Evolutionary conservation across 768 basidiomycete genomes (phyloP).

Genomic region (Tulasnella sp.): DNA sequence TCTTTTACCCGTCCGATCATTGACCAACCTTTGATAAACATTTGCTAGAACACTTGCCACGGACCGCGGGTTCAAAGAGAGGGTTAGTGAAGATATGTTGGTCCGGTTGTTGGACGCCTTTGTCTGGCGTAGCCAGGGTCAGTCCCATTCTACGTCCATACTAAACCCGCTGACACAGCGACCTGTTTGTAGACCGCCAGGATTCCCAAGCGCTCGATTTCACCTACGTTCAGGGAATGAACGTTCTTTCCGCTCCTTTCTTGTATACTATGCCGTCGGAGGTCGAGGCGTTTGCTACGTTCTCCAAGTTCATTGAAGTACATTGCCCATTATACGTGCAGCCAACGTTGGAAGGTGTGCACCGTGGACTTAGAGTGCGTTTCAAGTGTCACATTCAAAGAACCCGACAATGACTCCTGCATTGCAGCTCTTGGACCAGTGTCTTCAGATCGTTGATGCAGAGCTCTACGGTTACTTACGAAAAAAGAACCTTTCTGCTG

Average conservation of each 20-base stretch:
- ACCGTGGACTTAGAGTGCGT: conserved; percentile 79
- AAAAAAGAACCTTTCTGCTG: conserved; percentile 85
- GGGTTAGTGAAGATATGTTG: conserved; percentile 93
- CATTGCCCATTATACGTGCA: conserved; percentile 94
- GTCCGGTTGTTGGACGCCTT: conserved; percentile 95
- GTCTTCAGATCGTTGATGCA: conserved; percentile 81
- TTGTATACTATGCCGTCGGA: conserved; percentile 96
- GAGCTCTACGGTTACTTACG: conserved; percentile 71
- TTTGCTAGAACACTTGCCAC: conserved; percentile 73
- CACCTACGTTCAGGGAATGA: conserved; percentile 98
- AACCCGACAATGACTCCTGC: not conserved
- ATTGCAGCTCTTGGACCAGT: conserved; percentile 75
- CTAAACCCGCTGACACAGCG: not conserved
- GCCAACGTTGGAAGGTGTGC: conserved; percentile 90
- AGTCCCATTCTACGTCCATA: not conserved
- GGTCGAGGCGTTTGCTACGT: conserved; percentile 96
- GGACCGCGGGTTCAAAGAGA: conserved; percentile 93
- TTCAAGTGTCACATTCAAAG: not conserved
- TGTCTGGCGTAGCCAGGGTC: conserved; percentile 89
- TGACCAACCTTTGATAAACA: not conserved
- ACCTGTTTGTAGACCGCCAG: conserved; percentile 45
- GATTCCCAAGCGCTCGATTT: conserved; percentile 52
- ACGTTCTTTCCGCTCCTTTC: conserved; percentile 95
- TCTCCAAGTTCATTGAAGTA: conserved; percentile 90
- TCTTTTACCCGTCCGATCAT: not conserved